Evolutionary conservation across 345 rosid genomes (phyloP), one percentile per base, ranked within the genome.

Genomic region (Nasturtium officinale): DNA sequence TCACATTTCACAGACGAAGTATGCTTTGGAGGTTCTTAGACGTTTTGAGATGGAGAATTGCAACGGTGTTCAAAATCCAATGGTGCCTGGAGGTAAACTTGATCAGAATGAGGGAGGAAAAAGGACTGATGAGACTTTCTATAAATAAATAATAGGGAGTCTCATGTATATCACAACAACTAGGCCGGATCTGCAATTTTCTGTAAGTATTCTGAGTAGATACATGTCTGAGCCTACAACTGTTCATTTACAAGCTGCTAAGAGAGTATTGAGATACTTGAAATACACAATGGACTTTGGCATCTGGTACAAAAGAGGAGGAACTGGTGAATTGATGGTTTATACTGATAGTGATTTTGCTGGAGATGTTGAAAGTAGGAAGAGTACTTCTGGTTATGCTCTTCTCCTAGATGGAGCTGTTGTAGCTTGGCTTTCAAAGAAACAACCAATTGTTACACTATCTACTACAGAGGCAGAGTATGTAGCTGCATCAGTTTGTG

Each of bases 181-280:
- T 0, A 43, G 48, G 6, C 48, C 17, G 0, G 48, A 43, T 0
- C 48, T n/a, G 9, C 18, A 43, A 43, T 43, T 43, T 2, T 2
- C 9, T 43, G 1, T 43, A 43, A 43, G 18, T n/a, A 2, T 43
- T 2, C 1, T n/a, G 0, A 43, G 48, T 2, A n/a, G 18, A 0
- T 43, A 0, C 0, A 43, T 15, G 8, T 2, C 47, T 1, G n/a
- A n/a, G 6, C 18, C 9, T 0, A 43, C 3, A 1, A 0, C 5
- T 0, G 0, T 43, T 0, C 47, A 43, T 0, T 15, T 43, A 2
- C 18, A 43, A 5, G 18, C 47, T 0, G 8, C 47, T 0, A 15
- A 43, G 2, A 43, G 18, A 2, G 47, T 43, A 0, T 0, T 43
- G 2, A 15, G 47, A 0, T 43, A 43, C 2, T 6, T 43, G 0